Percentiles rank a stretch among this genome's conserved stretches.
Evolutionary conservation across 2,329 filamentous ascomycete species (phyloP).

Genomic region (Cytospora schulzeri): DNA sequence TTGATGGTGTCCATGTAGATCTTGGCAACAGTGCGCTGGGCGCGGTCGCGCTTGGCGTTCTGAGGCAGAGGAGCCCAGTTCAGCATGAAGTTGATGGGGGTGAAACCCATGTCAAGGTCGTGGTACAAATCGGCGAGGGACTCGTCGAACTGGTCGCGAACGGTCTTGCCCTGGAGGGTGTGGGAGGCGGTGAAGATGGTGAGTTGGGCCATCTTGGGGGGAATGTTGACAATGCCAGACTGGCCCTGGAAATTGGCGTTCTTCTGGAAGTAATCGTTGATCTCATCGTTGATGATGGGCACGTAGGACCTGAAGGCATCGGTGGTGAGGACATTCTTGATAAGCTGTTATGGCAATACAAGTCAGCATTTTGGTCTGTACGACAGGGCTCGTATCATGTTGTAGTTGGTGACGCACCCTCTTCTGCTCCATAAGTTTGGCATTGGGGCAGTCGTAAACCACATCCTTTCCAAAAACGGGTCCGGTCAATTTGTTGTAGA

Average conservation of each 20-base stretch:
- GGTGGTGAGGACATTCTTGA: constrained; percentile 71
- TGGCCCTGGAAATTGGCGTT: constrained; percentile 59
- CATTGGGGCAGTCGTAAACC: constrained; percentile 82
- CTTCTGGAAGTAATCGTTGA: constrained; percentile 63
- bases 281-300: constrained; percentile 70
- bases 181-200: constrained; percentile 81
- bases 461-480: constrained; percentile 75
- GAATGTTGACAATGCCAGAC: constrained; percentile 65
- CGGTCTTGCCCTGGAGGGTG: constrained; percentile 74
- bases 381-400: neutral
- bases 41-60: constrained; percentile 71
- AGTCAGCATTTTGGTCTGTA: constrained; percentile 21
- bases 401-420: constrained; percentile 52
- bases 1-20: constrained; percentile 76
- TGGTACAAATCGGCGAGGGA: constrained; percentile 78
- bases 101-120: constrained; percentile 78
- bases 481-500: constrained; percentile 53
- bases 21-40: constrained; percentile 73
- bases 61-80: constrained; percentile 78
- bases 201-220: constrained; percentile 71
- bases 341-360: constrained; percentile 50
- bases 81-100: constrained; percentile 79
- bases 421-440: constrained; percentile 88
- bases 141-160: constrained; percentile 69
- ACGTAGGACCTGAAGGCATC: constrained; percentile 68